Evolutionary conservation across 1,284 basidiomycete genomes (phyloP).

Genomic region (Leccinum fuscescens): DNA sequence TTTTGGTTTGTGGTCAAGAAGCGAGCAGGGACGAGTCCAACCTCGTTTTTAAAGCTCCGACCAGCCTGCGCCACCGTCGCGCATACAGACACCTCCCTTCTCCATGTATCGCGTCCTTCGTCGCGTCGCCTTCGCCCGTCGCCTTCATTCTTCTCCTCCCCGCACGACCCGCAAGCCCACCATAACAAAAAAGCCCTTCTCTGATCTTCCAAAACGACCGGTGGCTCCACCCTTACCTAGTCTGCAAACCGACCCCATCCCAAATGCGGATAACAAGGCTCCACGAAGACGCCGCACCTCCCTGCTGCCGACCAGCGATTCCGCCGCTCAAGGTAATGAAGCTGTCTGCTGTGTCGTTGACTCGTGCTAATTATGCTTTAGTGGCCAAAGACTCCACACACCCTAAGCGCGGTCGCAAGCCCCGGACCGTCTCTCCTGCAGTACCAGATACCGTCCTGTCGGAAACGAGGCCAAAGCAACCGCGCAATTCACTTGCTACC

Average conservation of each 20-base stretch:
- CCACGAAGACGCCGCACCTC: constrained; percentile 5
- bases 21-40: constrained; percentile 31
- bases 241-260: neutral
- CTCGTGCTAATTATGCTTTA: neutral
- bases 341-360: neutral
- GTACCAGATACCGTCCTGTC: neutral
- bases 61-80: constrained; percentile 34
- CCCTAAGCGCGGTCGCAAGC: constrained; percentile 23
- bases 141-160: constrained; percentile 14
- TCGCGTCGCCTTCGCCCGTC: constrained; percentile 16
- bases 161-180: constrained; percentile 14
- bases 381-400: constrained; percentile 6
- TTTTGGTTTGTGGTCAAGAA: constrained; percentile 43
- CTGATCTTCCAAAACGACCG: constrained; percentile 53
- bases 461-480: constrained; percentile 24
- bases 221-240: neutral
- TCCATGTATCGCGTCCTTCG: constrained; percentile 13
- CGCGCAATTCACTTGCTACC: constrained; percentile 59
- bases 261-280: neutral
- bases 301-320: neutral
- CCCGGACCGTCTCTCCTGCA: neutral
- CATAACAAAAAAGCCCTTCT: constrained; percentile 50
- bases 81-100: constrained; percentile 18
- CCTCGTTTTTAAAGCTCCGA: constrained; percentile 42
- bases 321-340: constrained; percentile 10